Evolutionary conservation across 768 basidiomycete species (phyloP), one percentile per base, ranked within the genome.

Genomic region (Hericium erinaceus): DNA sequence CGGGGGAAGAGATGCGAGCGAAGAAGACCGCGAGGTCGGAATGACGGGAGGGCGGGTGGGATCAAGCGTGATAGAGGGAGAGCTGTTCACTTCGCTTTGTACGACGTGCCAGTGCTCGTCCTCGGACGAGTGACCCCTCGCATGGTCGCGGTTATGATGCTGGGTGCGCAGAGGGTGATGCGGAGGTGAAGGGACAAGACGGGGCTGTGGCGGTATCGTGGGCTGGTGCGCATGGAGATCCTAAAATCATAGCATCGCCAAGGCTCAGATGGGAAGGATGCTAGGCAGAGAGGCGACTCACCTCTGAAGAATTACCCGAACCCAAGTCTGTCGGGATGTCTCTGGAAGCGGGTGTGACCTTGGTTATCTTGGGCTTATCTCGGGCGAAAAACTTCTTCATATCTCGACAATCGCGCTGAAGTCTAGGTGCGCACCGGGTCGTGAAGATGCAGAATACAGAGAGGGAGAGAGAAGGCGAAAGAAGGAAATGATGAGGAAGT

Each of bases 331-430:
- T 55, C 58, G 59, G 40, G 62, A 65, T 46, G 52, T 62, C 58
- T 68, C 68, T 56, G 59, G 62, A 22, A 53, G 64, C 61, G 54
- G 65, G 49, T 60, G 67, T 18, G 59, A 67, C 64, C 56, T 68
- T 74, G 9, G 71, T 56, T 26, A 66, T 57, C 66, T 77, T 81
- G 56, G 66, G 61, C 64, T 80, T 84, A 66, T 74, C 76, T 55
- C 77, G 72, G 24, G 74, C 73, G 58, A 86, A 85, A 46, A 86
- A 69, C 71, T 78, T 84, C 73, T 80, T 84, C 83, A 84, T 85
- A 39, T 65, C 13, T 24, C 4, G 52, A 46, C 18, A 24, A 28
- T 7, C 22, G 20, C 33, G 24, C 26, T 9, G n/a, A 33, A 26
- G 49, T 51, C 49, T 51, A 51, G 44, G 49, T 51, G 24, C 28